phyloP scores from a whole-genome alignment of 2,329 filamentous ascomycete genomes.

The Pestalotiopsis sp. region DNA sequence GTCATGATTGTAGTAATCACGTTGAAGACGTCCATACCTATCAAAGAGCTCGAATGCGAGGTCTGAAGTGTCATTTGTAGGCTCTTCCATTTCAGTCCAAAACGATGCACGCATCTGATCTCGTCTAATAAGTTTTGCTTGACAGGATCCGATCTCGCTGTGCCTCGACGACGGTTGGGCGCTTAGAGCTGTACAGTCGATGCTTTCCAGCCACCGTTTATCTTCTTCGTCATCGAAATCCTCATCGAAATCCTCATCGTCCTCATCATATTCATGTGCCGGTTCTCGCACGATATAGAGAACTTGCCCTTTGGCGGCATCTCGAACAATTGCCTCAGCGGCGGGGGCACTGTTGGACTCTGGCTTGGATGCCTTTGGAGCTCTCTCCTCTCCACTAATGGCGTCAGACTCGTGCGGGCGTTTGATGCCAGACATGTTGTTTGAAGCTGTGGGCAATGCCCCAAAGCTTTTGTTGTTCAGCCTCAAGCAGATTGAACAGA shows the following conservation, averaged over 20 bases:
- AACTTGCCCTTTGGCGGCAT: not conserved
- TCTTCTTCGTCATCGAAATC: no score
- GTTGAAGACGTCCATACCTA: slow-evolving; percentile 37
- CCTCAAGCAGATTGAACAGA: not conserved
- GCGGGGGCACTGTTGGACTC: not conserved
- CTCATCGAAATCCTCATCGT: no score
- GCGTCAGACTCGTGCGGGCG: not conserved
- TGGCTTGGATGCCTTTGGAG: not conserved
- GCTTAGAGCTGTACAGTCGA: no score
- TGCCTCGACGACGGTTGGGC: not conserved
- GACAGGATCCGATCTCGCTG: not conserved
- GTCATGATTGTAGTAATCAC: slow-evolving; percentile 32
- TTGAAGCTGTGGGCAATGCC: not conserved
- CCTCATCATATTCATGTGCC: no score
- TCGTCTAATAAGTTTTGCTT: not conserved
- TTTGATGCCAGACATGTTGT: not conserved
- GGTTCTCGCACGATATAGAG: no score
- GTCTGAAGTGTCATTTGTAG: not conserved
- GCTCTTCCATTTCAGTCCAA: not conserved
- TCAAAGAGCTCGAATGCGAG: slow-evolving; percentile 41
- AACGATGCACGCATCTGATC: not conserved
- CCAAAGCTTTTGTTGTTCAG: not conserved
- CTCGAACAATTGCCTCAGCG: not conserved
- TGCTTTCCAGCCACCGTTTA: no score
- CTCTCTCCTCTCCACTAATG: not conserved